Base-by-base conservation (phyloP, 192 early-diverging fungal species). In the Coemansia sp. region DNA sequence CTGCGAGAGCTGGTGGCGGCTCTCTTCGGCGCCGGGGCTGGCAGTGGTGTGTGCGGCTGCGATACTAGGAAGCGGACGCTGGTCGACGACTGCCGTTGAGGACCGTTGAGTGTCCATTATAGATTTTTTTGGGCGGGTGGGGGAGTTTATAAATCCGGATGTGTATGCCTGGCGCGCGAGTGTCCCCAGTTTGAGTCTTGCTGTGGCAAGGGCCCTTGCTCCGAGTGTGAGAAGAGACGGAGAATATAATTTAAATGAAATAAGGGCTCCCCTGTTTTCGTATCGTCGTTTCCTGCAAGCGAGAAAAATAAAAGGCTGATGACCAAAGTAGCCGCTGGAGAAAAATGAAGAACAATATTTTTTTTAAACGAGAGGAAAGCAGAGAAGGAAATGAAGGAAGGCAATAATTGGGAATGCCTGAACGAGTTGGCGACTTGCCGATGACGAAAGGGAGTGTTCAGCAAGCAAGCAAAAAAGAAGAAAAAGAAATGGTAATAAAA, bases 111-210 rank as follows among this genome's bases (percentile, higher is more conserved):
- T 31, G 55, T 31, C 27, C 55, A 58, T 58, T 58, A 34, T 5
- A 17, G 55, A 15, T 58, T 58, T 58, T 58, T 31, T 55, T 31
- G 51, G 27, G 51, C 19, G 51, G 51, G 51, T n/a, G 48, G 48
- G 55, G 55, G 55, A 58, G 55, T 58, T 58, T 58, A 58, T 31
- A 58, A 58, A 58, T 58, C 55, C 55, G 55, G 55, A 58, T 34
- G 29, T 15, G 29, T 17, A 11, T 10, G 9, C 21, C 9, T 29
- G 11, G 27, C 32, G 55, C 15, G 55, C 55, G 29, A 58, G 55
- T 31, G 55, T 58, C 55, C 55, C 55, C 29, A 23, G 55, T 34
- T 58, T 58, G 29, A 29, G 29, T 14, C 21, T 9, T 48, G 46
- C 42, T 45, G 6, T 14, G 10, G 12, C 39, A 41, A 41, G 19